Base-by-base conservation (phyloP, 1,139 yeast species). In the Kodamaea sp. region DNA sequence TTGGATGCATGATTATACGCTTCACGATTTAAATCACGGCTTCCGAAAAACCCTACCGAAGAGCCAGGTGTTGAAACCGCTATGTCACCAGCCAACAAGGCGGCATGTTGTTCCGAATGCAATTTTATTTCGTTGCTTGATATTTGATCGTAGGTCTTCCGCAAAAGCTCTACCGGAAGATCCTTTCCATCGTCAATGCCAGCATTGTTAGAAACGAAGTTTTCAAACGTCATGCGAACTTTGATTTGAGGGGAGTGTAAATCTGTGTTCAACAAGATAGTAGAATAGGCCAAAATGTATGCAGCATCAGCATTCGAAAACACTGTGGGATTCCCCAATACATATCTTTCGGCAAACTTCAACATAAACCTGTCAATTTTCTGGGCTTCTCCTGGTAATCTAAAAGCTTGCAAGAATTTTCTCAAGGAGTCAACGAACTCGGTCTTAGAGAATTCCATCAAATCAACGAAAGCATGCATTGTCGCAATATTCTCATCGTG, bases 301-400 rank as follows among this genome's bases (percentile, higher is more conserved):
- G 96, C 96, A 0, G 97, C 83, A 53, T 89, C 97, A 2, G 97
- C 96, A 53, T 88, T 87, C 0, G 96, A 80, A 59, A 92, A 92
- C 0, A 82, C 73, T 12, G 71, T 70, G 5, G 97, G 96, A 53
- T 92, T 94, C 37, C 94, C 96, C 44, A 83, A 80, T 24, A 83
- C 82, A 53, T 83, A 94, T 48, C 95, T 73, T 57, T 89, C 96
- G 3, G 98, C 98, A 67, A 94, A 94, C 53, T 94, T 92, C 53
- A 92, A 76, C 96, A 94, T 88, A 54, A 82, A 88, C 50, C 99
- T 74, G 68, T 94, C 98, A 58, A 94, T 90, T 55, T 92, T 92
- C 61, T 94, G 99, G 2, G 97, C 90, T 63, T 94, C 99, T 29
- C 99, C 99, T 0, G 99, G 98, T 40, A 94, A 72, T 56, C 98